These are phyloP conservation scores for Parmales sp. DNA, from an alignment of 108 stramenopile genomes.

Conservation along the genomic window DNA sequence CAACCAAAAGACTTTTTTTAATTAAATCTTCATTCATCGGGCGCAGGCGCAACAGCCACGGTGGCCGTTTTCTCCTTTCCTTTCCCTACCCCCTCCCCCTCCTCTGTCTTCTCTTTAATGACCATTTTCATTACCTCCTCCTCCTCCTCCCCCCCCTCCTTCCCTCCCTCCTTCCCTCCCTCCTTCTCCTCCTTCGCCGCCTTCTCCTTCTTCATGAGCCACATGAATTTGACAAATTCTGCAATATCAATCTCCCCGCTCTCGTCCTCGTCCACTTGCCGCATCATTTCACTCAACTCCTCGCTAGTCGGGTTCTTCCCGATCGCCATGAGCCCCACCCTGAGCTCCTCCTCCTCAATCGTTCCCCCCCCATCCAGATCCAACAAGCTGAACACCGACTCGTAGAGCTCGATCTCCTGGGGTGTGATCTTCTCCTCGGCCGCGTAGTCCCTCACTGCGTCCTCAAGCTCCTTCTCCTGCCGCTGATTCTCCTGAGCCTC, in stretches of 20 bases:
- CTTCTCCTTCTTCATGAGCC: not conserved
- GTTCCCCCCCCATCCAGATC: constrained; percentile 27
- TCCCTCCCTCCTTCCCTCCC: not conserved
- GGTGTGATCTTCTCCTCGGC: not conserved
- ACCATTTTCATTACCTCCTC: not conserved
- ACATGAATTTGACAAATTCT: constrained; percentile 21
- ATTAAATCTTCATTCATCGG: too few species aligned
- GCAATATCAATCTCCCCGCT: constrained; percentile 23
- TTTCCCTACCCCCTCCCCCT: too few species aligned
- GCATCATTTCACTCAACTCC: constrained; percentile 17
- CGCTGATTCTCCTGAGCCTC: constrained; percentile 21
- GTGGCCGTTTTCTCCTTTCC: too few species aligned
- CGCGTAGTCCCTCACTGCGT: not conserved
- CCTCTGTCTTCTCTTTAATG: not conserved
- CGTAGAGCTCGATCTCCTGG: constrained; percentile 11
- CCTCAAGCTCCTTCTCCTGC: constrained; percentile 5
- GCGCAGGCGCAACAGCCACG: too few species aligned
- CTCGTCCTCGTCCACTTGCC: constrained; percentile 19
- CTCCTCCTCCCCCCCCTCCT: not conserved
- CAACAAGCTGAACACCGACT: constrained; percentile 19
- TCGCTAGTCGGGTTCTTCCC: constrained; percentile 13
- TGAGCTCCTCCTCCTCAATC: constrained; percentile 25
- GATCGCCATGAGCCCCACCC: constrained; percentile 23
- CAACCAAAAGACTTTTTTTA: too few species aligned
- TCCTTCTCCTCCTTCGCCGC: not conserved